Conservation (phyloP, 768 basidiomycete genomes). For the Neoboletus magnificus region DNA sequence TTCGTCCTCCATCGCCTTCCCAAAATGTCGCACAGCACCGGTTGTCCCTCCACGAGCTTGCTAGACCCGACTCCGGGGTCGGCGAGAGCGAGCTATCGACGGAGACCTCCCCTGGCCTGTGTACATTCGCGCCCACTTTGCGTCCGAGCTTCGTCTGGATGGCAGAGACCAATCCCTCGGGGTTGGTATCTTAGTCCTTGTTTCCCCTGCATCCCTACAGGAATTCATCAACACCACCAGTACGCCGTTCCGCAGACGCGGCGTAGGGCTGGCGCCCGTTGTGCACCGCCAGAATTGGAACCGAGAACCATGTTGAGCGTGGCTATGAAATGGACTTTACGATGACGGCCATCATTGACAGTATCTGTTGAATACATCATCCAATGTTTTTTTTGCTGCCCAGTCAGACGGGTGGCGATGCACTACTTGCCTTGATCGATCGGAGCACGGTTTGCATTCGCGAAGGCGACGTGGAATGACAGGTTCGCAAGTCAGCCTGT, state of each 20-base stretch:
- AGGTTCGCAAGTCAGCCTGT: conserved; percentile 23
- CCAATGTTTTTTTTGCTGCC: neutral
- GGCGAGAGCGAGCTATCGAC: conserved; percentile 82
- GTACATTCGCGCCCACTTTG: conserved; percentile 72
- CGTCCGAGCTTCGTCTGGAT: conserved; percentile 69
- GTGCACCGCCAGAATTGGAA: neutral
- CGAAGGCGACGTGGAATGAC: neutral
- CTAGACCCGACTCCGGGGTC: conserved; percentile 94
- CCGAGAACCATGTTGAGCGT: neutral
- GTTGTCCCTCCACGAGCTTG: conserved; percentile 72
- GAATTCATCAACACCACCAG: conserved; percentile 95
- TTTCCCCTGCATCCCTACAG: conserved; percentile 74
- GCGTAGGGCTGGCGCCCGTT: conserved; percentile 18
- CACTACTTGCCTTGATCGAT: no score
- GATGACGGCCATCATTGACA: neutral
- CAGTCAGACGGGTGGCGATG: no score
- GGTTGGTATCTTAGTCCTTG: conserved; percentile 58
- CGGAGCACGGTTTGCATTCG: neutral
- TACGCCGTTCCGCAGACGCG: conserved; percentile 37
- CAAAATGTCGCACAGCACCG: conserved; percentile 58
- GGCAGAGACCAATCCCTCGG: conserved; percentile 55
- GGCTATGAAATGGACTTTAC: neutral
- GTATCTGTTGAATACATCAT: no score
- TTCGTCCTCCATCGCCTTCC: conserved; percentile 40
- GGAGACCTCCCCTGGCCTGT: conserved; percentile 62